These are phyloP conservation scores for Didymella lethalis DNA, from an alignment of 2,329 filamentous ascomycete genomes.

Conservation along the genomic window DNA sequence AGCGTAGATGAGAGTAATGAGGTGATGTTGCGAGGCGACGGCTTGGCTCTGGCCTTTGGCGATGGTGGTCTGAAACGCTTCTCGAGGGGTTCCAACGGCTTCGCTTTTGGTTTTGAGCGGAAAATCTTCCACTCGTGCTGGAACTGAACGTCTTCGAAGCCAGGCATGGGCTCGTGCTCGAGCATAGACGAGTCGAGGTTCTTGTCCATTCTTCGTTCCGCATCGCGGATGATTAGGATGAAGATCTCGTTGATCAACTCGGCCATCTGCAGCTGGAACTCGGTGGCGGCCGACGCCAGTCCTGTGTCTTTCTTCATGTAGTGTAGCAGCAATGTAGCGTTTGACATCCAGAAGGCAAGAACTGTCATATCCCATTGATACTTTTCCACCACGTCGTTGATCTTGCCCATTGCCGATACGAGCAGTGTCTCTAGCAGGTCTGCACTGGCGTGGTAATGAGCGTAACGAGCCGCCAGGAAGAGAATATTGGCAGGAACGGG, in stretches of 20 bases:
- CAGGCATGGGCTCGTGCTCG: constrained; percentile 97
- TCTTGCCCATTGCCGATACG: constrained; percentile 89
- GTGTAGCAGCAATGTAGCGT: constrained; percentile 91
- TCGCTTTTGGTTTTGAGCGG: constrained; percentile 87
- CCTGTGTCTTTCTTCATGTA: constrained; percentile 95
- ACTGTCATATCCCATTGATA: constrained; percentile 99
- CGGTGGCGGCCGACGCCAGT: constrained; percentile 78
- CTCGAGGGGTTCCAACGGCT: constrained; percentile 82
- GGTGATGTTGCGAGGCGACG: constrained; percentile 92
- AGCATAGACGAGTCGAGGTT: constrained; percentile 92
- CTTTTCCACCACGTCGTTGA: constrained; percentile 94
- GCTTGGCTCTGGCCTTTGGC: constrained; percentile 89
- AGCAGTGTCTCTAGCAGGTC: constrained; percentile 85
- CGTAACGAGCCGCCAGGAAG: constrained; percentile 93
- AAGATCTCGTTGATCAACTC: constrained; percentile 99
- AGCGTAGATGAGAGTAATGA: constrained; percentile 94
- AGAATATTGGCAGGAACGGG: constrained; percentile 97
- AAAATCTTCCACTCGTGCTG: constrained; percentile 99
- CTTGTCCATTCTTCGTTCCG: constrained; percentile 94
- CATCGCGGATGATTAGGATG: constrained; percentile 94
- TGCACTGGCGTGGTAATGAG: constrained; percentile 90
- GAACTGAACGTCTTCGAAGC: constrained; percentile 95
- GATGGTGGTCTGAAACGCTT: constrained; percentile 92
- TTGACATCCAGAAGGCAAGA: constrained; percentile 97
- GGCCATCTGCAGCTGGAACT: constrained; percentile 91